Conservation (phyloP, 331 rosid species). For the Malus hybrid region DNA sequence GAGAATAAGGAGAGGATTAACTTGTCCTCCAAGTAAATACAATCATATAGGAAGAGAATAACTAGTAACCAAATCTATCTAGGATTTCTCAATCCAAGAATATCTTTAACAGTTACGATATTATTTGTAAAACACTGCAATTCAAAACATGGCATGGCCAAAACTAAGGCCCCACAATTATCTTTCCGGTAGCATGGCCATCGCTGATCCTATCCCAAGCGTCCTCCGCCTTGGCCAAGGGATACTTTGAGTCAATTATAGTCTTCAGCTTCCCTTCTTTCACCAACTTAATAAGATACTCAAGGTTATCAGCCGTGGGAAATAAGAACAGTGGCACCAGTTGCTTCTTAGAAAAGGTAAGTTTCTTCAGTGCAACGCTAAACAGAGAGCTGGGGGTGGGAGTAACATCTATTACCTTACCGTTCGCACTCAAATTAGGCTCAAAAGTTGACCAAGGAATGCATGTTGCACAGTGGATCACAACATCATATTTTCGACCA, state of each 20-base stretch:
- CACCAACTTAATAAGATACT: slow-evolving; percentile 32
- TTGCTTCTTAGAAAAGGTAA: slow-evolving; percentile 22
- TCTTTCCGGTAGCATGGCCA: slow-evolving; percentile 83
- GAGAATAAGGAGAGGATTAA: too few relatives aligned
- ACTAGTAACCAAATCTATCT: too few relatives aligned
- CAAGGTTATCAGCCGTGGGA: too few relatives aligned
- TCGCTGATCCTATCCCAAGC: slow-evolving; percentile 78
- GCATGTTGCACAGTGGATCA: slow-evolving; percentile 46
- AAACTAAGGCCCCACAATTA: slow-evolving; percentile 47
- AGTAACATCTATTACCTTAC: slow-evolving; percentile 57
- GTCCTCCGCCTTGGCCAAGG: slow-evolving; percentile 58
- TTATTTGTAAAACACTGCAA: too few relatives aligned
- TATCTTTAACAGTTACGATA: too few relatives aligned
- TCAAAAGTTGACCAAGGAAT: slow-evolving; percentile 69
- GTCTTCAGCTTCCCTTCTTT: slow-evolving; percentile 65
- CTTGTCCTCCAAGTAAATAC: too few relatives aligned
- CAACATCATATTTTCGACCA: slow-evolving; percentile 59
- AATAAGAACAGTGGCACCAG: too few relatives aligned
- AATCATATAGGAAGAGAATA: too few relatives aligned
- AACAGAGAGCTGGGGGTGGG: slow-evolving; percentile 18
- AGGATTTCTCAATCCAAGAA: too few relatives aligned
- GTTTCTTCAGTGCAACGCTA: slow-evolving; percentile 7
- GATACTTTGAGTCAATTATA: slow-evolving; percentile 56
- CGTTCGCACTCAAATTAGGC: slow-evolving; percentile 41
- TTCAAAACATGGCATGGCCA: too few relatives aligned